These are phyloP conservation scores for Orbilia oligospora DNA, from an alignment of 2,329 filamentous ascomycete genomes.

Conservation along the genomic window DNA sequence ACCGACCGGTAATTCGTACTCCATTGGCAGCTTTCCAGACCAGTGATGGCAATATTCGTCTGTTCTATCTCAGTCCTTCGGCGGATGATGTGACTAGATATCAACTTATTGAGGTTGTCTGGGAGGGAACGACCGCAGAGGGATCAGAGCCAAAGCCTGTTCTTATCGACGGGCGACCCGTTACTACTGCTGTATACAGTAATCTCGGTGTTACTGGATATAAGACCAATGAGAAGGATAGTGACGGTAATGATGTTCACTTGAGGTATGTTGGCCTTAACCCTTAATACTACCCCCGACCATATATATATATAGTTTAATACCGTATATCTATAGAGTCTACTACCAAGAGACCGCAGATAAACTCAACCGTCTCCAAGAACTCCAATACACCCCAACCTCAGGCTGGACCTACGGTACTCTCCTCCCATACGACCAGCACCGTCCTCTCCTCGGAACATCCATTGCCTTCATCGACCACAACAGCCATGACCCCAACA, in stretches of 20 bases:
- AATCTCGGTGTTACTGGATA: neutral
- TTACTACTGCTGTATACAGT: neutral
- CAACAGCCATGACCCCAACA: neutral
- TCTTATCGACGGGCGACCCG: neutral
- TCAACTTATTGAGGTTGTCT: neutral
- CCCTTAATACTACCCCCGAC: neutral
- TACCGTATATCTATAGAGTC: neutral
- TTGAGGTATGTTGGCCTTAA: neutral
- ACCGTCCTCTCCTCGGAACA: neutral
- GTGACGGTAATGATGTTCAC: neutral
- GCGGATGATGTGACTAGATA: neutral
- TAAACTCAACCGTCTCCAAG: neutral
- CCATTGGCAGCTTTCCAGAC: conserved; percentile 3
- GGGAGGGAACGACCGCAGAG: neutral
- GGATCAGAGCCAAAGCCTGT: neutral
- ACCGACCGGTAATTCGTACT: neutral
- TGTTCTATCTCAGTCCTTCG: neutral
- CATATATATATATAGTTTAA: neutral
- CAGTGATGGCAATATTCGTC: neutral
- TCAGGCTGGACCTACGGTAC: neutral
- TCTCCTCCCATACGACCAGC: neutral
- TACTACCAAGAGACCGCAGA: conserved; percentile 6
- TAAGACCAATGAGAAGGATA: neutral
- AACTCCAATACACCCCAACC: conserved; percentile 9
- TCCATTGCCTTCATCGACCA: neutral